Base-by-base conservation (phyloP, 1,284 basidiomycete species). In the Omphalotus olearius region DNA sequence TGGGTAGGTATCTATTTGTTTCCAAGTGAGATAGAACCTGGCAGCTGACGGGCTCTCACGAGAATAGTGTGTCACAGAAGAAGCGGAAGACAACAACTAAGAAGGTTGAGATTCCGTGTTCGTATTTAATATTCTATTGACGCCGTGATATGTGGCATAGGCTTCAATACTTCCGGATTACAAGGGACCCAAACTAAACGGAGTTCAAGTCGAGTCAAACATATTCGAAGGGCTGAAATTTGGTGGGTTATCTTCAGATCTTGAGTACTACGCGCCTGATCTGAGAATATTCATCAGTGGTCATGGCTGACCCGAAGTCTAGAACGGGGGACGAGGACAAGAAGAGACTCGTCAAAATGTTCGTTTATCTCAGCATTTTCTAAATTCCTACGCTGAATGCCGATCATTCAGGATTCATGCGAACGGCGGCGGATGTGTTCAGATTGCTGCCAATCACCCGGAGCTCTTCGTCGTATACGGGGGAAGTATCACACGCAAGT, bases 191-290 rank as follows among this genome's bases (percentile, higher is more conserved):
- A 78, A 79, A 48, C 64, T 84, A 6, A 79, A 79, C 50, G 76
- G 79, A 4, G 72, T 91, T 6, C 58, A 75, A 30, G 71, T 83
- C 1, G 74, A 83, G 57, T 81, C 78, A 9, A 66, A 81, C 37
- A 66, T 95, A 14, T 93, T 97, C 59, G 71, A 81, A 9, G 85
- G 77, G 18, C 73, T 85, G 66, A 87, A 78, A 38, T 95, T 96
- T 63, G 83, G 93, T 93, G 52, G 62, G 86, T 73, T 28, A 11
- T 26, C 50, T 44, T 18, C 38, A 43, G 33, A 46, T 20, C 42
- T 20, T 7, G 51, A 56, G 40, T 16, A n/a, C 35, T 37, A 7
- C 5, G 2, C 13, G 11, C 6, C 4, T 11, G 1, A 33, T 17
- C 45, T 38, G 9, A 56, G 41, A 18, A 36, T 30, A 45, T 52